These are phyloP conservation scores for Amanita muscaria DNA, from an alignment of 768 basidiomycete species.

Conservation along the genomic window DNA sequence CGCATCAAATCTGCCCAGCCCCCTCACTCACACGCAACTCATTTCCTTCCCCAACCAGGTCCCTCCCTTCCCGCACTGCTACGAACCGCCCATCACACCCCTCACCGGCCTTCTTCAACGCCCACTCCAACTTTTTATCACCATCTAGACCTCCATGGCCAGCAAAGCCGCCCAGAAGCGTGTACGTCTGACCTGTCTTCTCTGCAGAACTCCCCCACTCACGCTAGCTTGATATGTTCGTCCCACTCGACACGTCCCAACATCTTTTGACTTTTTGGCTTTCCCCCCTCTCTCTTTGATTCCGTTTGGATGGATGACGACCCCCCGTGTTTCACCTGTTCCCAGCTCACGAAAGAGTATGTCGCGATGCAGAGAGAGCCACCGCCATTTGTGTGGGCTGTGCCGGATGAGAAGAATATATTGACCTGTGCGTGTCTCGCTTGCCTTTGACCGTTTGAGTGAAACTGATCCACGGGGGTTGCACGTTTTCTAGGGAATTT, in stretches of 20 bases:
- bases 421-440: conserved; percentile 64
- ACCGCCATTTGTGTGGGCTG: conserved; percentile 93
- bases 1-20: not conserved
- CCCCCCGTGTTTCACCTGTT: not conserved
- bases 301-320: too few species aligned
- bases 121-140: too few species aligned
- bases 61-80: not conserved
- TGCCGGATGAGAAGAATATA: conserved; percentile 96
- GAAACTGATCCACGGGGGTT: not conserved
- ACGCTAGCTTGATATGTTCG: too few species aligned
- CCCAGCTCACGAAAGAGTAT: conserved; percentile 82
- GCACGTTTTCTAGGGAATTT: conserved; percentile 69
- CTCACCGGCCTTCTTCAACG: too few species aligned
- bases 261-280: too few species aligned
- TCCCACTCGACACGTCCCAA: too few species aligned
- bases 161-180: conserved; percentile 84
- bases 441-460: not conserved
- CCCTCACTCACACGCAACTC: too few species aligned
- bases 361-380: conserved; percentile 87
- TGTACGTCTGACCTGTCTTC: conserved; percentile 39
- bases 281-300: too few species aligned
- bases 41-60: not conserved
- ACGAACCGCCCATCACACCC: conserved; percentile 1
- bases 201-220: conserved; percentile 6
- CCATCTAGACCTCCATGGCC: conserved; percentile 47